Base-by-base conservation (phyloP, 768 basidiomycete genomes). In the Pleurotus tuoliensis region DNA sequence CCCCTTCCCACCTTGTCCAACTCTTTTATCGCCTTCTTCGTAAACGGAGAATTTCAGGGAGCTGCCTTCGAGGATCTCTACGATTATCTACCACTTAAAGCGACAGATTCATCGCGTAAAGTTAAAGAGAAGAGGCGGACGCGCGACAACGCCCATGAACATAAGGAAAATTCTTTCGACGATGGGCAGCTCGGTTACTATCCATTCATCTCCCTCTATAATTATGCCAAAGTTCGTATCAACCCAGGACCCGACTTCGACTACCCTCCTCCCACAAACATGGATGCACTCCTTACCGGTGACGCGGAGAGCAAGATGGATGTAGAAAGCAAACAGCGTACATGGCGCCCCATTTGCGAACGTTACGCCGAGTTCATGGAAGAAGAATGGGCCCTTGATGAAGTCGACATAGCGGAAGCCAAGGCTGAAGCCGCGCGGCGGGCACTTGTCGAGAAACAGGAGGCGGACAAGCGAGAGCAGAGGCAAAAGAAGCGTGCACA, bases 111-210 rank as follows among this genome's bases (percentile, higher is more conserved):
- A 20, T 79, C 81, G 7, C 78, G 81, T 47, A 90, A 88, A 67
- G 80, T 79, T 6, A 84, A 84, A 63, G 84, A 83, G 56, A 82
- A 82, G 65, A 86, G 81, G 63, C 78, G 80, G 38, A 71, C 77
- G n/a, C 81, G 81, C 55, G 82, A 85, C 13, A 85, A 83, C 49
- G 83, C 86, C 47, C 84, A 86, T 52, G 86, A 90, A 63, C 87
- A 88, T 66, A 80, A 80, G 58, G 89, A 92, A 71, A 94, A 94
- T 59, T 82, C 82, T 2, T 91, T 93, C 64, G 94, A 99, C 68
- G 97, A 99, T 68, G 97, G 96, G 16, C 86, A 89, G 16, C 74
- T 97, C 5, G 97, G 97, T 1, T 99, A 99, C 71, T 98, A 94
- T 68, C 94, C 96, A 0, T 87, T 98, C 74, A 83, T 97, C 61